Base-by-base conservation (phyloP, 2,329 filamentous ascomycete genomes). In the Exophiala sp. region DNA sequence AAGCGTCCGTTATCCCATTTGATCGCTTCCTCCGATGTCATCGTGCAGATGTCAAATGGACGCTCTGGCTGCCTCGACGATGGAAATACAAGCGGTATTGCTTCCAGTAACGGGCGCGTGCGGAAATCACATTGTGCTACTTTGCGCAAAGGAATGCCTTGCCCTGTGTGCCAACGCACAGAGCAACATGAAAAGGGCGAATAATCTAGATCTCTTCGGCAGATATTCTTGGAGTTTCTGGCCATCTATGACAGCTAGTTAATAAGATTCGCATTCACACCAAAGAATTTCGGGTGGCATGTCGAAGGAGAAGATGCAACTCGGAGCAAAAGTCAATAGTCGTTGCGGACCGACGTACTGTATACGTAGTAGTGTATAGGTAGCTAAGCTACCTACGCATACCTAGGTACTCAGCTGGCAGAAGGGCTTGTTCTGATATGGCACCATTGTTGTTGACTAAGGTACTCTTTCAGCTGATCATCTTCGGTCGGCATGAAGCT, bases 81-180 rank as follows among this genome's bases (percentile, higher is more conserved):
- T 37, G 16, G 5, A 6, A 18, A n/a, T 48, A 23, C 39, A 14
- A 21, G 35, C 23, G 44, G 23, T 32, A 32, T 43, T 24, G 29
- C 27, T 14, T 22, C 27, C 6, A 46, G n/a, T n/a, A 18, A 8
- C 34, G 38, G 45, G 54, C 54, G 54, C 48, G 54, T 57, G 54
- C 54, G 51, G 50, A 53, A 56, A 56, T 56, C 49, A 53, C 38
- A 16, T 45, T 46, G 47, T 27, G 38, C 32, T 19, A 32, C 35
- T 37, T 11, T 24, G 10, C 5, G 48, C 32, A 14, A 24, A 43
- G 45, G 48, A 48, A 51, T 51, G 48, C 32, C 38, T 43, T 52
- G 39, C 32, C 23, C 39, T 23, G n/a, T 39, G 30, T 42, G 21
- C 19, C 34, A 35, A 39, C 42, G 52, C 52, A 55, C 52, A 29